Base-by-base conservation (phyloP, 495 filamentous ascomycete species). In the Evernia prunastri region DNA sequence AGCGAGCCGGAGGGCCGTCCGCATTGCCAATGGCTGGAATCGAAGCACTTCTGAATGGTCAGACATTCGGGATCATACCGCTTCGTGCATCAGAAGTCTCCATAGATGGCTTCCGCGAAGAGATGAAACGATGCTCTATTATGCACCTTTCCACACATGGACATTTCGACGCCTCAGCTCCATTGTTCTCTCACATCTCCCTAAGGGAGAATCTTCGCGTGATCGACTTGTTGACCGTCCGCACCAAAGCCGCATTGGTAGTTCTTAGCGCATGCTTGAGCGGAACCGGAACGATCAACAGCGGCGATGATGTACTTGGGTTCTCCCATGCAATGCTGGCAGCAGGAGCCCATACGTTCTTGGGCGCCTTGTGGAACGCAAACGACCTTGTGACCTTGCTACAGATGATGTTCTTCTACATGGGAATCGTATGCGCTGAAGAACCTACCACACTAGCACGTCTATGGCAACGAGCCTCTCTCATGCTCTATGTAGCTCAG, bases 261-360 rank as follows among this genome's bases (percentile, higher is more conserved):
- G 29, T 60, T 5, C 35, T 37, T 10, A 37, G 59, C 35, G 31
- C 42, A 10, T 51, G 42, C 27, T 31, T 60, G 23, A 49, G 59
- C 18, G 59, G 42, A 18, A 29, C 25, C 6, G 42, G 59, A 7
- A 35, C 23, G 10, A 17, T 40, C 17, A n/a, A 4, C 3, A 11
- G 35, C 35, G 29, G 29, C 29, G 42, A 33, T 13, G 31, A 60
- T 3, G 31, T n/a, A 6, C 27, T 47, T 20, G 42, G 31, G 8
- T 60, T 60, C 39, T 59, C 40, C n/a, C 58, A 36, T 29, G 59
- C 59, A 23, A 29, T 49, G 25, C 29, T 51, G n/a, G 59, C 59
- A 1, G 29, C 42, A 25, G 42, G 42, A 15, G 59, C 58, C 25
- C 31, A 43, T 18, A 10, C 23, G 1, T 47, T 29, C 23, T 31